Conservation (phyloP, 257 asterid genomes). For the Lithospermum erythrorhizon region DNA sequence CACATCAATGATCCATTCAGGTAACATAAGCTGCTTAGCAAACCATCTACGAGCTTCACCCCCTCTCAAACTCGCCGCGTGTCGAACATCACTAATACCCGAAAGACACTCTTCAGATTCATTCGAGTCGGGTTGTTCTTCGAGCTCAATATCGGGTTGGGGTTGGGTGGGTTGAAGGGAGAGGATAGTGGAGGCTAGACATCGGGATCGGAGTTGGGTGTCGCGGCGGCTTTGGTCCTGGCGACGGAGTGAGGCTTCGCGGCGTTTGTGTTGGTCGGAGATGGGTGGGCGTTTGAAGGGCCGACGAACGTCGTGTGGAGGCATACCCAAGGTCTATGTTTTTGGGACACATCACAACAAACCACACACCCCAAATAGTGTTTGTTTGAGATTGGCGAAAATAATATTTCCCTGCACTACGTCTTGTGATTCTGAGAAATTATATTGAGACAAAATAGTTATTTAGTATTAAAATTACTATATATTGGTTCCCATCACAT, state of each 20-base stretch:
- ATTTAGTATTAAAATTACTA: too few relatives aligned
- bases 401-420: too few relatives aligned
- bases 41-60: constrained; percentile 81
- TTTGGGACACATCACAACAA: too few relatives aligned
- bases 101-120: constrained; percentile 6
- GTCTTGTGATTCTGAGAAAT: too few relatives aligned
- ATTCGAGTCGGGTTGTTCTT: constrained; percentile 22
- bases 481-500: too few relatives aligned
- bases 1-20: constrained; percentile 94
- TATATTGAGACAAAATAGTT: too few relatives aligned
- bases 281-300: constrained; percentile 76
- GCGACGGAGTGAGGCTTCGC: constrained; percentile 69
- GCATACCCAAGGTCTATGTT: too few relatives aligned
- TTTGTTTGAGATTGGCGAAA: too few relatives aligned
- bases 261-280: constrained; percentile 88
- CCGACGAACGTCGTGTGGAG: constrained; percentile 73
- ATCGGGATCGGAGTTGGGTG: constrained; percentile 78
- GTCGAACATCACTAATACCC: constrained; percentile 35
- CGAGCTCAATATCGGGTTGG: constrained; percentile 14
- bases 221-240: constrained; percentile 76
- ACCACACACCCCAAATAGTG: too few relatives aligned
- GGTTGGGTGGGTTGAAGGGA: constrained; percentile 29
- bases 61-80: constrained; percentile 62
- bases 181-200: constrained; percentile 59
- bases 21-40: constrained; percentile 93